A percentile compares a stretch with the other conserved stretches of the same genome.
phyloP scores from a whole-genome alignment of 2,329 filamentous ascomycete genomes.

The Paecilomyces variotii region DNA sequence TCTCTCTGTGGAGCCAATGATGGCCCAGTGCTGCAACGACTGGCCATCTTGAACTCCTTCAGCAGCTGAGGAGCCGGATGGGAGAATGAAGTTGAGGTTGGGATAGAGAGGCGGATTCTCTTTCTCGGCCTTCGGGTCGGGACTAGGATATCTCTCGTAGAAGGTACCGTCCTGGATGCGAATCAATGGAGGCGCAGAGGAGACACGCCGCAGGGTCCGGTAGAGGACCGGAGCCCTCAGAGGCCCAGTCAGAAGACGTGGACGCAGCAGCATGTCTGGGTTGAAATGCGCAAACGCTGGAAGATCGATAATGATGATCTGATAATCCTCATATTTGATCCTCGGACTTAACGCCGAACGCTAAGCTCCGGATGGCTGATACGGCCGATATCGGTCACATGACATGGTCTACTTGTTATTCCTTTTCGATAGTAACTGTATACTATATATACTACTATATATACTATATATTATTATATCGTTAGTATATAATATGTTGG shows the following conservation, averaged over 20 bases:
- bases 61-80: conserved; percentile 34
- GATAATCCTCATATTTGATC: not conserved
- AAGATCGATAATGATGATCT: not conserved
- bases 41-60: not conserved
- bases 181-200: conserved; percentile 49
- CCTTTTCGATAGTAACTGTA: too few relatives aligned
- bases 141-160: conserved; percentile 67
- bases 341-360: not conserved
- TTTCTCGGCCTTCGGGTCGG: conserved; percentile 41
- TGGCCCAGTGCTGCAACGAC: conserved; percentile 52
- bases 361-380: not conserved
- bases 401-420: not conserved
- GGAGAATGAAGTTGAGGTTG: conserved; percentile 61
- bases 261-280: conserved; percentile 22
- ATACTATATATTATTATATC: too few relatives aligned
- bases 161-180: conserved; percentile 73
- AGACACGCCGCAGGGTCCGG: conserved; percentile 8
- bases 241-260: conserved; percentile 12
- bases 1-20: conserved; percentile 73
- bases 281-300: not conserved
- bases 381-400: not conserved
- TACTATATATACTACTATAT: too few relatives aligned
- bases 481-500: too few relatives aligned
- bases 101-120: conserved; percentile 67
- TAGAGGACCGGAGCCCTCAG: conserved; percentile 6